These are phyloP conservation scores for Dioszegia hungarica DNA, from an alignment of 768 basidiomycete species.

Conservation along the genomic window DNA sequence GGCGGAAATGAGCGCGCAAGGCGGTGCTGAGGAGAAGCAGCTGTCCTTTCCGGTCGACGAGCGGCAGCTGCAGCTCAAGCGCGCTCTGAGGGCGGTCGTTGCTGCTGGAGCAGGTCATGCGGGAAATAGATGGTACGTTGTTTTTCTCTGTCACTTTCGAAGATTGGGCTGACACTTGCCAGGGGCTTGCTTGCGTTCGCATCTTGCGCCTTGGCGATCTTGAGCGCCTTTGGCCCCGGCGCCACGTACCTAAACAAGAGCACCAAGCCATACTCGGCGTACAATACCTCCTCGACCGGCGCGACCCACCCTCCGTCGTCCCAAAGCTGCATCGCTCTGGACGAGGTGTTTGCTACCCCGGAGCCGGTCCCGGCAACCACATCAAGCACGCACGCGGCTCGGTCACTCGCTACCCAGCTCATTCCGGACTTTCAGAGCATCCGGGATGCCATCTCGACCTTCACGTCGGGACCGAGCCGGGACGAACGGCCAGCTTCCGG, in stretches of 20 bases:
- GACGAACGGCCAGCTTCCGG: neutral
- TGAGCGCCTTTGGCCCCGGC: constrained; percentile 6
- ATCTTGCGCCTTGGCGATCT: constrained; percentile 11
- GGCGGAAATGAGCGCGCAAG: no score
- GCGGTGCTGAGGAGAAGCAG: neutral
- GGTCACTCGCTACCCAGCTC: constrained; percentile 6
- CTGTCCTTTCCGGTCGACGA: neutral
- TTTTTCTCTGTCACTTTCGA: neutral
- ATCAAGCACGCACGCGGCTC: neutral
- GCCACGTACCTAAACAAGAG: neutral
- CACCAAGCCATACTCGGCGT: neutral
- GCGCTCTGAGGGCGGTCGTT: neutral
- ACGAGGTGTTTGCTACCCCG: neutral
- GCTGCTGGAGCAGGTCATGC: neutral
- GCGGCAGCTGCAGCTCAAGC: neutral
- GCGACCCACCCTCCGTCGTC: neutral
- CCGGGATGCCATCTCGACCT: constrained; percentile 5
- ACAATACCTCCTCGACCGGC: neutral
- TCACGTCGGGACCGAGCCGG: neutral
- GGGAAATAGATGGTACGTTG: constrained; percentile 4
- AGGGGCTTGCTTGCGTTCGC: constrained; percentile 15
- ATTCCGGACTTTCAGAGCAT: constrained; percentile 14
- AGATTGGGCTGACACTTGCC: neutral
- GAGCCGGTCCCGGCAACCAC: neutral
- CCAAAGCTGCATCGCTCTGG: neutral